These are phyloP conservation scores for Penicillium sp. DNA, from an alignment of 2,329 filamentous ascomycete species.

Conservation along the genomic window DNA sequence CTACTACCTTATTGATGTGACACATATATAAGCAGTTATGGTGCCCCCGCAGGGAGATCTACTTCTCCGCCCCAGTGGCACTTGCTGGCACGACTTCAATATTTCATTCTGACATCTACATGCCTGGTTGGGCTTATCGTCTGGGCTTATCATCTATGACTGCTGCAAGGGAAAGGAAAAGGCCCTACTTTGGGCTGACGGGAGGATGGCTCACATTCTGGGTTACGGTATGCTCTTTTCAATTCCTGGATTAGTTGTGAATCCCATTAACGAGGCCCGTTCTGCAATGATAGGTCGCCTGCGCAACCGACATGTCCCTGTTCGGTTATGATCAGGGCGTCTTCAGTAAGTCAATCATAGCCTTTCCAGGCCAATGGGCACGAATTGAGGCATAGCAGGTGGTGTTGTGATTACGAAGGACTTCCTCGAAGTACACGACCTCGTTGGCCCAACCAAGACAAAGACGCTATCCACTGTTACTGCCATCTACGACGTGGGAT, in stretches of 20 bases:
- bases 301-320: constrained; percentile 39
- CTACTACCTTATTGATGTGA: background rate
- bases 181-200: constrained; percentile 51
- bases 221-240: constrained; percentile 40
- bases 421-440: constrained; percentile 45
- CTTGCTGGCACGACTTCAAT: background rate
- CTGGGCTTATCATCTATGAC: background rate
- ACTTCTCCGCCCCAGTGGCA: background rate
- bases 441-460: constrained; percentile 33
- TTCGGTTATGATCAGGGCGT: constrained; percentile 49
- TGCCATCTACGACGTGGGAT: constrained; percentile 56
- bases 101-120: too few species aligned
- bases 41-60: background rate
- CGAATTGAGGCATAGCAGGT: constrained; percentile 25
- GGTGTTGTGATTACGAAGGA: constrained; percentile 52
- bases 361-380: too few species aligned
- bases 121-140: too few species aligned
- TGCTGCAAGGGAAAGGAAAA: constrained; percentile 14
- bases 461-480: constrained; percentile 27
- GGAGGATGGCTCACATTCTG: constrained; percentile 55
- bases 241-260: background rate
- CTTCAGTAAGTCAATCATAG: constrained; percentile 34
- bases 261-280: constrained; percentile 7
- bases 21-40: background rate
- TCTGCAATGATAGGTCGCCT: constrained; percentile 33